phyloP scores from a whole-genome alignment of 495 filamentous ascomycete species.

The Amniculicola lignicola region DNA sequence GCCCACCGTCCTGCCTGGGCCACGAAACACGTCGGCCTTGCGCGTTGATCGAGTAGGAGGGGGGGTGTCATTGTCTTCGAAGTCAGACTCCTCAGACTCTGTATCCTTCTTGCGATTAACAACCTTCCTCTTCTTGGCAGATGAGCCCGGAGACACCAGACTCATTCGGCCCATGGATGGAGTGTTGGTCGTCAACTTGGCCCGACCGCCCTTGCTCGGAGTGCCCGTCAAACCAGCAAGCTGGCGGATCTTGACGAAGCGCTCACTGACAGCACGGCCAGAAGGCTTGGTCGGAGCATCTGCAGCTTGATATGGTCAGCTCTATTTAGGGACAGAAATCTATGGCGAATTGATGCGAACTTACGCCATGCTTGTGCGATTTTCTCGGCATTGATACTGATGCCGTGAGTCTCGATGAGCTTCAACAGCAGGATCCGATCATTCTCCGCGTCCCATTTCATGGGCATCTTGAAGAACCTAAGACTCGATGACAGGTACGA shows the following conservation, averaged over 20 bases:
- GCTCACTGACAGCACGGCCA: slow-evolving; percentile 24
- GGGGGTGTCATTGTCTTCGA: slow-evolving; percentile 9
- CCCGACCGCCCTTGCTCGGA: background rate
- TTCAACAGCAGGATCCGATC: slow-evolving; percentile 20
- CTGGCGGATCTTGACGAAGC: slow-evolving; percentile 20
- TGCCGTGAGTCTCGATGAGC: slow-evolving; percentile 24
- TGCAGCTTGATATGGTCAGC: slow-evolving; percentile 16
- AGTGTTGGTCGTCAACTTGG: background rate
- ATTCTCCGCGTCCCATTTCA: slow-evolving; percentile 26
- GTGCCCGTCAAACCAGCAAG: background rate
- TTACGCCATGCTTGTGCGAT: slow-evolving; percentile 30
- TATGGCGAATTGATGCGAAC: slow-evolving; percentile 3
- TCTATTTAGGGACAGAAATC: background rate
- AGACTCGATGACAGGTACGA: too few species aligned
- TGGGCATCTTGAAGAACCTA: too few species aligned
- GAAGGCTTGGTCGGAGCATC: slow-evolving; percentile 15
- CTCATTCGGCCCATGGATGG: background rate
- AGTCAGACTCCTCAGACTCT: slow-evolving; percentile 17
- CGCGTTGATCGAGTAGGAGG: too few species aligned
- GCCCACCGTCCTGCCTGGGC: too few species aligned
- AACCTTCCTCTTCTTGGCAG: slow-evolving; percentile 18
- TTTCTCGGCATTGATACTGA: slow-evolving; percentile 12
- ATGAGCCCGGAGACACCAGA: background rate
- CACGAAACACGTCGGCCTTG: too few species aligned
- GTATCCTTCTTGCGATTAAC: background rate